Conservation (phyloP, 371 early-diverging fungal species). For the Lichtheimia hyalospora region DNA sequence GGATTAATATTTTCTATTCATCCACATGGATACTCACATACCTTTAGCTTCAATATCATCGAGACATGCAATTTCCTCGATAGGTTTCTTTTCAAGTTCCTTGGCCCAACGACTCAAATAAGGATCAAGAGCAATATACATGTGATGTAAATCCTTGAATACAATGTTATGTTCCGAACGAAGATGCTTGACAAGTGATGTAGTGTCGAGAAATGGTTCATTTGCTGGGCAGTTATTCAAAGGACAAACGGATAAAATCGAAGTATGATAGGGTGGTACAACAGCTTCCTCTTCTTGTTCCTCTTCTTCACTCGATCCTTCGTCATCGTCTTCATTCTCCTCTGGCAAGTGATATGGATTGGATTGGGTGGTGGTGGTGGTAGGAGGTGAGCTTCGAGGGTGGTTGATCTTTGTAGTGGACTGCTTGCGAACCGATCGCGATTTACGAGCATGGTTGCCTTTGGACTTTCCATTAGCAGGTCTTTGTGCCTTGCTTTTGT, state of each 20-base stretch:
- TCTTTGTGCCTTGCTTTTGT: not conserved
- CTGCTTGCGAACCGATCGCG: not conserved
- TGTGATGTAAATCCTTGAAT: constrained; percentile 77
- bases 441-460: not conserved
- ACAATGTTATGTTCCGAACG: constrained; percentile 62
- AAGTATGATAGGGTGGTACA: constrained; percentile 64
- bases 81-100: constrained; percentile 27
- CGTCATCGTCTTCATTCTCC: constrained; percentile 49
- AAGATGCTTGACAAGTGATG: constrained; percentile 67
- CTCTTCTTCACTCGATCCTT: constrained; percentile 45
- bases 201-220: constrained; percentile 65
- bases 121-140: constrained; percentile 76
- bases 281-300: constrained; percentile 47
- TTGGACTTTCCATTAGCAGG: not conserved
- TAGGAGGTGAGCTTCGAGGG: not conserved
- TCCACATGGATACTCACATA: not conserved
- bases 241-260: constrained; percentile 57
- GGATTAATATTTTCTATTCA: not conserved
- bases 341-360: constrained; percentile 6
- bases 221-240: constrained; percentile 47
- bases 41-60: not conserved
- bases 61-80: constrained; percentile 1
- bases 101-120: constrained; percentile 77
- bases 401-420: constrained; percentile 1
- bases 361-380: not conserved